Evolutionary conservation across 768 basidiomycete species (phyloP), one percentile per base, ranked within the genome.

Genomic region (Amanita pseudoporphyria): DNA sequence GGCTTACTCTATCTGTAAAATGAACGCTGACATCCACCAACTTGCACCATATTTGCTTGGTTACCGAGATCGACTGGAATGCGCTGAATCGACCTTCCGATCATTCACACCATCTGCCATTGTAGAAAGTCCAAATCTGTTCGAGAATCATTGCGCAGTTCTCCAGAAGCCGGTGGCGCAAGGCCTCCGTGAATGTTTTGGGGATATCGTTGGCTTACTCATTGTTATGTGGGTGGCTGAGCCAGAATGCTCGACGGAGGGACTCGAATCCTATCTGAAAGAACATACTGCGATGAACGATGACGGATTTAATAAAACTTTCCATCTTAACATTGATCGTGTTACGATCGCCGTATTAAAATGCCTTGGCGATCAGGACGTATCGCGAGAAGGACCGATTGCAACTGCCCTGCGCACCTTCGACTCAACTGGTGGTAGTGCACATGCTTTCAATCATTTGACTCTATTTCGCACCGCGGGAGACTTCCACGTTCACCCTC

Each of bases 31-130:
- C 53, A 66, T 84, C 37, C 69, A 84, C 51, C 67, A 73, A 7
- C 70, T 95, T 6, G 83, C 88, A 2, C 80, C 81, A 26, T 73
- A 73, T 44, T 67, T 94, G 3, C 74, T 95, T 21, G 95, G 95
- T 0, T 96, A 84, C 61, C 56, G 65, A 13, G 79, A 81, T 56
- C 75, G 78, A 47, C 77, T 72, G 52, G 77, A 82, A 48, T 84
- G 78, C 52, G 85, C 86, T 0, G 69, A 78, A 53, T 76, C 79
- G 3, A 78, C 81, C 1, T 84, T 95, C 54, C 70, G 64, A 16
- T 66, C 74, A 6, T 83, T 87, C 51, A 81, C 83, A 0, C 82
- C 87, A 0, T 72, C 79, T 4, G 79, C 85, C 54, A 62, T 92
- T 13, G 64, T 84, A 48, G 40, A 42, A 43, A 30, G 28, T 14